A percentile compares a stretch with the other conserved stretches of the same genome.
These are phyloP conservation scores for Lachnellula arida DNA, from an alignment of 2,329 filamentous ascomycete species.

Conservation along the genomic window DNA sequence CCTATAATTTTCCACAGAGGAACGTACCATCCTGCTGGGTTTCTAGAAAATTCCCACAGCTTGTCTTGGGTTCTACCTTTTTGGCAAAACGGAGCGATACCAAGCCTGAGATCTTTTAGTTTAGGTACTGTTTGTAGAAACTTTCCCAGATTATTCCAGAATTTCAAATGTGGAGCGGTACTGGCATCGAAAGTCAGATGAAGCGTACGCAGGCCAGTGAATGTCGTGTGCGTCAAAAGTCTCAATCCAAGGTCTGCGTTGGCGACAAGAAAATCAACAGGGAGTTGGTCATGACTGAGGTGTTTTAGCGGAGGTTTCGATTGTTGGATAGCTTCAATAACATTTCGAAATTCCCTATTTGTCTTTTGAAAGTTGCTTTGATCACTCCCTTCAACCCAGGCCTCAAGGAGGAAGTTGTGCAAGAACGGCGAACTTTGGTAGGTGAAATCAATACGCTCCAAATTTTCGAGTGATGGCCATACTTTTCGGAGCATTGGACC, in stretches of 20 bases:
- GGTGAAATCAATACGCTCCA: not conserved
- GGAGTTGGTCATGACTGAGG: not conserved
- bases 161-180: not conserved
- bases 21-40: not conserved
- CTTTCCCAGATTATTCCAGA: not conserved
- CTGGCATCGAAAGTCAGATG: conserved; percentile 1
- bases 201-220: not conserved
- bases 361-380: not conserved
- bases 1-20: not conserved
- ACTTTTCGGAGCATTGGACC: accelerated
- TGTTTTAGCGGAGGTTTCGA: not conserved
- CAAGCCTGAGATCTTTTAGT: not conserved
- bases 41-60: not conserved
- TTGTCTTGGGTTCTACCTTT: not conserved
- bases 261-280: not conserved
- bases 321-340: not conserved
- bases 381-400: not conserved
- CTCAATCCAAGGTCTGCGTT: not conserved
- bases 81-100: not conserved
- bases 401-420: not conserved
- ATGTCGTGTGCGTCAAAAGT: not conserved
- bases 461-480: not conserved
- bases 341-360: not conserved
- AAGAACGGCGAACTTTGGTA: not conserved
- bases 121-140: not conserved